Evolutionary conservation across 2,329 filamentous ascomycete genomes (phyloP), one percentile per base, ranked within the genome.

Genomic region (Pestalotiopsis sp.): DNA sequence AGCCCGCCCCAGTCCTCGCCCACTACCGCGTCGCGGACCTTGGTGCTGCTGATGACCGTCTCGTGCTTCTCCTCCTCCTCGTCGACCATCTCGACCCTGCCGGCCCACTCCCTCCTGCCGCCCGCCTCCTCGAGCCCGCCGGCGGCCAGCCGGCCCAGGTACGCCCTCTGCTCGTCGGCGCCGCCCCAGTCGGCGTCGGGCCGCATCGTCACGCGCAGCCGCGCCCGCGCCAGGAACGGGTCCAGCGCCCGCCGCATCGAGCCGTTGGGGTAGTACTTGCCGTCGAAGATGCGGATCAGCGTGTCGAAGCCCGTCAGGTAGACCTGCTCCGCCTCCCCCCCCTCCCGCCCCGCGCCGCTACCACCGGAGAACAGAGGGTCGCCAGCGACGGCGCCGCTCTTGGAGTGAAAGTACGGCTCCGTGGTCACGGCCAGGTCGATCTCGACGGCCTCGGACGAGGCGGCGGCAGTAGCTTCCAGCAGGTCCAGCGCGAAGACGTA

Each of bases 231-330:
- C 71, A 95, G 90, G 75, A 94, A 92, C 0, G 89, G 88, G 1
- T 82, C 81, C 2, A 95, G 82, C 0, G 87, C 87, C 0, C 78
- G 79, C 13, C 88, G 83, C 70, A 91, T 87, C 73, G 76, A n/a
- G 69, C 70, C 76, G 67, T 78, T 45, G 75, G 82, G 71, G 75
- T 94, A 93, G 80, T 95, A 95, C 77, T 92, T 93, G 0, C 91
- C 86, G 63, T 92, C 84, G 66, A 93, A 88, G 66, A 95, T 89
- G 23, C 93, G 87, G 17, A 92, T 88, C 6, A 95, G 80, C 0
- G 93, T 95, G 74, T 95, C 93, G 76, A 90, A 95, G 36, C 93
- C 93, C 1, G 89, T 87, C 2, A 95, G 86, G 74, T 93, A 93
- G 4, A 92, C 81, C 74, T 94, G 91, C 66, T 85, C 81, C 7